These are phyloP conservation scores for Fusarium acutatum DNA, from an alignment of 2,329 filamentous ascomycete genomes.

Conservation along the genomic window DNA sequence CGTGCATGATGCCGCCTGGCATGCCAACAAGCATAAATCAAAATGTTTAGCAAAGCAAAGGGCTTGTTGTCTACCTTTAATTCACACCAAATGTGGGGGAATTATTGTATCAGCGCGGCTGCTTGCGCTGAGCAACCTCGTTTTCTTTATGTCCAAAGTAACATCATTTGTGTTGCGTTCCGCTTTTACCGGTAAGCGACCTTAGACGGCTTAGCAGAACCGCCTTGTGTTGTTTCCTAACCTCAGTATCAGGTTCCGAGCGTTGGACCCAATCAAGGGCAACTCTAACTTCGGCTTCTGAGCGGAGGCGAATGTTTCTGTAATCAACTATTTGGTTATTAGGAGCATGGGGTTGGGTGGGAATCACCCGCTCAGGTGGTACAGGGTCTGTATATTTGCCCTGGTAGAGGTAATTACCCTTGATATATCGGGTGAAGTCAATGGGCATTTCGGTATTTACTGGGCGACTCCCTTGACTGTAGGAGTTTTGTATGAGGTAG, in stretches of 20 bases:
- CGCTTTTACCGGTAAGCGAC: constrained; percentile 15
- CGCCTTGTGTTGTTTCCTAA: constrained; percentile 33
- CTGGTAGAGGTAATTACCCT: constrained; percentile 18
- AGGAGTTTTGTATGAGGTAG: constrained; percentile 16
- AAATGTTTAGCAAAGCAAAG: constrained; percentile 15
- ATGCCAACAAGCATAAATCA: constrained; percentile 13
- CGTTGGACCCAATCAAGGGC: constrained; percentile 70
- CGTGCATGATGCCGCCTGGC: constrained; percentile 8
- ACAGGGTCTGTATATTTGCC: not conserved
- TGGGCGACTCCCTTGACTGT: constrained; percentile 8
- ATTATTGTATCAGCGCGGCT: constrained; percentile 1
- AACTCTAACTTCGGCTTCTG: constrained; percentile 68
- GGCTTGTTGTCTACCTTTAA: not conserved
- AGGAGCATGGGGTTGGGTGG: constrained; percentile 7
- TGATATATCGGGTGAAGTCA: constrained; percentile 24
- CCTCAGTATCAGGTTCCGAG: constrained; percentile 29
- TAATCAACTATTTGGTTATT: constrained; percentile 8
- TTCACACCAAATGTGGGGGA: constrained; percentile 7
- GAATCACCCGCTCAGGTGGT: constrained; percentile 8
- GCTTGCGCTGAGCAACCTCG: constrained; percentile 12
- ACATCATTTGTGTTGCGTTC: constrained; percentile 7
- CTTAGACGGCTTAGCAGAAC: constrained; percentile 33
- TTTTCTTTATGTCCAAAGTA: constrained; percentile 14
- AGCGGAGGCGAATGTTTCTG: constrained; percentile 58
- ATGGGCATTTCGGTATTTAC: not conserved